These are phyloP conservation scores for Coemansia sp. DNA, from an alignment of 192 early-diverging fungal genomes.

Conservation along the genomic window DNA sequence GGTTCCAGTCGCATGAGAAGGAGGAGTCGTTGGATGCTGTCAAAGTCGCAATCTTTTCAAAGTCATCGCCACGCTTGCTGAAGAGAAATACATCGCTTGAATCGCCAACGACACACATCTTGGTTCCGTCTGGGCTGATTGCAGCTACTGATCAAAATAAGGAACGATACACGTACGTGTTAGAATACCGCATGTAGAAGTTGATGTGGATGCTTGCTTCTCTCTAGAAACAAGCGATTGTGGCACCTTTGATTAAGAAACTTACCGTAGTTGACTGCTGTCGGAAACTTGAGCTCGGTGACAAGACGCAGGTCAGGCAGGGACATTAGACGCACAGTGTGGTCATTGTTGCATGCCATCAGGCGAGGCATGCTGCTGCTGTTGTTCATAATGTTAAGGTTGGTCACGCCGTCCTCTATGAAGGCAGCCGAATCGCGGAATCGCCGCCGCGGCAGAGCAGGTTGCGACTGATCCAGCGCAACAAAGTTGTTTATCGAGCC, in stretches of 20 bases:
- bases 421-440: slow-evolving; percentile 54
- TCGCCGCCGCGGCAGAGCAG: slow-evolving; percentile 27
- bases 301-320: slow-evolving; percentile 76
- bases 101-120: slow-evolving; percentile 92
- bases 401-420: slow-evolving; percentile 80
- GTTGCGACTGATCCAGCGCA: slow-evolving; percentile 32
- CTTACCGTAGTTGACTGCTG: slow-evolving; percentile 83
- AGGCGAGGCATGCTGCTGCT: slow-evolving; percentile 61
- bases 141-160: slow-evolving; percentile 45
- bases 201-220: background rate
- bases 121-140: slow-evolving; percentile 88
- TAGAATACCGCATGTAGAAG: background rate
- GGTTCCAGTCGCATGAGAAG: slow-evolving; percentile 95
- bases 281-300: slow-evolving; percentile 76
- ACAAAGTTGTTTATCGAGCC: slow-evolving; percentile 54
- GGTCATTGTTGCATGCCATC: slow-evolving; percentile 92
- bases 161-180: background rate
- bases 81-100: slow-evolving; percentile 83
- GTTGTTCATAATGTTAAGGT: slow-evolving; percentile 58
- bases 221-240: background rate
- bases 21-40: slow-evolving; percentile 80
- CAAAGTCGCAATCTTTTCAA: slow-evolving; percentile 70
- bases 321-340: slow-evolving; percentile 85
- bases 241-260: background rate
- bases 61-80: slow-evolving; percentile 65